Conservation (phyloP, 2,329 filamentous ascomycete species). For the Trichoderma endophyticum region DNA sequence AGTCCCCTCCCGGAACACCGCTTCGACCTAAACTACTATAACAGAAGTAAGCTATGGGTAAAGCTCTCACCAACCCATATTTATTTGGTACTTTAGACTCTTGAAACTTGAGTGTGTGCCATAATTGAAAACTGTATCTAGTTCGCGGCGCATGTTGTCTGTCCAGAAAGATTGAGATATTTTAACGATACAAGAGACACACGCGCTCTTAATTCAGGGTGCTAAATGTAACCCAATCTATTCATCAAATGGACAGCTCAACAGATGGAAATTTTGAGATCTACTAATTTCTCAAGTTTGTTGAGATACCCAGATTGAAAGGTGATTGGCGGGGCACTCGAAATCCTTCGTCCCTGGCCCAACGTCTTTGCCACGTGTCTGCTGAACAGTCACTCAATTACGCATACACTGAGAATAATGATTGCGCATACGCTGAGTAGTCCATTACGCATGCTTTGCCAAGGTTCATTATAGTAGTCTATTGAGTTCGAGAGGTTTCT, state of each 20-base stretch:
- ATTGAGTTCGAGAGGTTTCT: background rate
- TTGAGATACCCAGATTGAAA: background rate
- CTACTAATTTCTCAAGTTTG: background rate
- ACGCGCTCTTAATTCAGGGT: background rate
- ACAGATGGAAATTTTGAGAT: background rate
- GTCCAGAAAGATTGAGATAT: fast-evolving
- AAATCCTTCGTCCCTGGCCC: background rate
- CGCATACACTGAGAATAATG: background rate
- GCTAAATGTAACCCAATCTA: background rate
- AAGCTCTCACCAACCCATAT: background rate
- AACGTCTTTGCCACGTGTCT: background rate
- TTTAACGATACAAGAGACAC: background rate
- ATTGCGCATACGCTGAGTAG: background rate
- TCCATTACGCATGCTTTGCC: background rate
- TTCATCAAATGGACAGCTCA: background rate
- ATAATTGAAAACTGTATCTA: no score
- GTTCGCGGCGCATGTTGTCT: background rate
- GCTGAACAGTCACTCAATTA: background rate
- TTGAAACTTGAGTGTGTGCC: background rate
- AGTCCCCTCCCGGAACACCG: background rate
- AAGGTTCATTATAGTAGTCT: no score
- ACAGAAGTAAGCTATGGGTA: background rate
- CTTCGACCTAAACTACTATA: background rate
- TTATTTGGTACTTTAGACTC: background rate
- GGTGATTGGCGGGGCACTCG: background rate